Evolutionary conservation across 2,329 filamentous ascomycete genomes (phyloP).

Genomic region (Claviceps arundinis): DNA sequence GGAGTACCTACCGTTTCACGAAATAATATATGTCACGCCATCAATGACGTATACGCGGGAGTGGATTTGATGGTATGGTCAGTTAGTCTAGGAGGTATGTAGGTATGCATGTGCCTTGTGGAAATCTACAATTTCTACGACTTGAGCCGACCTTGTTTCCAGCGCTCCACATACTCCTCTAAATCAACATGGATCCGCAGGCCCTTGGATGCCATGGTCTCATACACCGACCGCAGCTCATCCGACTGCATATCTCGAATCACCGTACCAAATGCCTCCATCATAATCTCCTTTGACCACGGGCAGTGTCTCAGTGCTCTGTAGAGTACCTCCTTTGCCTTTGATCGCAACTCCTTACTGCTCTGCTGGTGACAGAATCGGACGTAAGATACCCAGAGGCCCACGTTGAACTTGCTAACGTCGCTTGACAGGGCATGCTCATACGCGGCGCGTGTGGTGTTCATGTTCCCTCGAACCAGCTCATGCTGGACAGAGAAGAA

Average conservation of each 20-base stretch:
- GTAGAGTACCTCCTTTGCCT: slow-evolving; percentile 35
- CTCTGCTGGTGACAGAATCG: slow-evolving; percentile 25
- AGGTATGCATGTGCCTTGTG: too few species aligned
- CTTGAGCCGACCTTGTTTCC: slow-evolving; percentile 12
- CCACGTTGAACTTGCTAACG: slow-evolving; percentile 24
- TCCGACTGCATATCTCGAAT: slow-evolving; percentile 29
- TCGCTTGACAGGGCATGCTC: slow-evolving; percentile 35
- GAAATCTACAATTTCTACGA: too few species aligned
- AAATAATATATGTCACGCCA: too few species aligned
- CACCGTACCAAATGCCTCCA: slow-evolving; percentile 38
- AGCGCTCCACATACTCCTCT: slow-evolving; percentile 31
- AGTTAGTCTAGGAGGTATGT: too few species aligned
- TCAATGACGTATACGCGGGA: too few species aligned
- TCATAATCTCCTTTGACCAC: slow-evolving; percentile 34
- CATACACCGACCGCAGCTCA: slow-evolving; percentile 36
- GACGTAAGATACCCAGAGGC: slow-evolving; percentile 38
- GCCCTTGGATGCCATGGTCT: slow-evolving; percentile 34
- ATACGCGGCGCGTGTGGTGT: slow-evolving; percentile 37
- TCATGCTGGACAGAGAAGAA: slow-evolving; percentile 41
- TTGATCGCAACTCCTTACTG: slow-evolving; percentile 23
- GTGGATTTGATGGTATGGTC: too few species aligned
- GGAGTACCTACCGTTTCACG: too few species aligned
- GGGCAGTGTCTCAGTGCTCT: slow-evolving; percentile 33
- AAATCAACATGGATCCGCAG: slow-evolving; percentile 37
- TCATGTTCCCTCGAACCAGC: slow-evolving; percentile 30